Evolutionary conservation across 192 early-diverging fungal species (phyloP).

Genomic region (Fimicolochytrium jonesii): DNA sequence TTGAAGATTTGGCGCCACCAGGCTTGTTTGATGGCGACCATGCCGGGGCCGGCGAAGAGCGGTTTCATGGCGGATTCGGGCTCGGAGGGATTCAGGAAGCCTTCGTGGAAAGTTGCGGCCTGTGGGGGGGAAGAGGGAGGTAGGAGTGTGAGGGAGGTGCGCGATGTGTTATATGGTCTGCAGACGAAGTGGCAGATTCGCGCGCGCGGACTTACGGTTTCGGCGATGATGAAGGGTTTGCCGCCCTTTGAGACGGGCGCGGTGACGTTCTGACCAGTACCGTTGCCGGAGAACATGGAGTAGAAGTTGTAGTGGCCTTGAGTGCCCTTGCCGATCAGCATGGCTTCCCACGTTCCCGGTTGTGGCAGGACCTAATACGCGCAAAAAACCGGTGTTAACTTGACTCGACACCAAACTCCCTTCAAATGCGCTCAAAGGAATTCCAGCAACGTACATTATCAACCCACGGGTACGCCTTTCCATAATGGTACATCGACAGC

Average conservation of each 20-base stretch:
- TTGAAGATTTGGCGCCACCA: slow-evolving; percentile 45
- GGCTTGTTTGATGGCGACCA: slow-evolving; percentile 36
- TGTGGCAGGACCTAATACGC: slow-evolving; percentile 17
- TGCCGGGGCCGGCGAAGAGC: slow-evolving; percentile 16
- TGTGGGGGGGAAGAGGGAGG: not conserved
- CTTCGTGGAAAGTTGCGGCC: not conserved
- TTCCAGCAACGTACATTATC: slow-evolving; percentile 3
- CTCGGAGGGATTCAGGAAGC: slow-evolving; percentile 5
- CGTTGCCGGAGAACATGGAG: slow-evolving; percentile 34
- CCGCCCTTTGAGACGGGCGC: slow-evolving; percentile 19
- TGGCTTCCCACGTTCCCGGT: slow-evolving; percentile 20
- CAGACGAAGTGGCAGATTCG: not conserved
- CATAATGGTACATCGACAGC: slow-evolving; percentile 41
- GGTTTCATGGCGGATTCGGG: not conserved
- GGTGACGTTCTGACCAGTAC: slow-evolving; percentile 15
- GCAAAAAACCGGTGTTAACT: no score
- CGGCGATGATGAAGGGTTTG: slow-evolving; percentile 44
- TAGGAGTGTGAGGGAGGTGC: not conserved
- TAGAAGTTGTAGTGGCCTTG: slow-evolving; percentile 28
- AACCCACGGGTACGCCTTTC: slow-evolving; percentile 34
- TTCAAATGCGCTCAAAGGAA: no score
- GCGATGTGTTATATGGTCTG: not conserved
- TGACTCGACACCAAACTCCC: no score
- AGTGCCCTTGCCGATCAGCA: slow-evolving; percentile 21
- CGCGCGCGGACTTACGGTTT: slow-evolving; percentile 10